These are phyloP conservation scores for Cicer yamashitae DNA, from an alignment of 306 rosid genomes.

Conservation along the genomic window DNA sequence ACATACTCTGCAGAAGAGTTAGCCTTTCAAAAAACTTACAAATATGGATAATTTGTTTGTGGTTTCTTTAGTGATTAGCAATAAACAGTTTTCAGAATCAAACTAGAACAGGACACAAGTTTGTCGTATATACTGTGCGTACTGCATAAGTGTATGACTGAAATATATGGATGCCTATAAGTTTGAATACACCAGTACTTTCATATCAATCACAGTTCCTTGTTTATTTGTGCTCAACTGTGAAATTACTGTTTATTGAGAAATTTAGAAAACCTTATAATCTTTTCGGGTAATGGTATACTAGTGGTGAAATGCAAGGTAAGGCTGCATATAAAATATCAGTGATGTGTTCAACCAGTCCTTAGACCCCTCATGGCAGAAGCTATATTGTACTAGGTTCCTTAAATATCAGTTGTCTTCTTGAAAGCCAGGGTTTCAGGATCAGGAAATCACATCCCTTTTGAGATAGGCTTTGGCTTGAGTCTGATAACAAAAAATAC, in stretches of 20 bases:
- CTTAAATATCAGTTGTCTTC: background rate
- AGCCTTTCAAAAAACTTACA: slow-evolving; percentile 20
- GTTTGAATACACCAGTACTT: slow-evolving; percentile 30
- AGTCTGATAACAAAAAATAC: slow-evolving; percentile 31
- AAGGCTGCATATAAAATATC: background rate
- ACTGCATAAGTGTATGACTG: background rate
- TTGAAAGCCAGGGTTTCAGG: slow-evolving; percentile 19
- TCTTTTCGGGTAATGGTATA: slow-evolving; percentile 20
- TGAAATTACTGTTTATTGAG: slow-evolving; percentile 19
- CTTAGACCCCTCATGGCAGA: background rate
- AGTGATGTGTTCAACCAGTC: background rate
- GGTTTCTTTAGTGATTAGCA: background rate
- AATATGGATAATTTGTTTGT: slow-evolving; percentile 10
- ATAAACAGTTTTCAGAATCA: slow-evolving; percentile 15
- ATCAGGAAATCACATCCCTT: slow-evolving; percentile 7
- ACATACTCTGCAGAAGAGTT: slow-evolving; percentile 24
- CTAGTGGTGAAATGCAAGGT: background rate
- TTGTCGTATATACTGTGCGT: slow-evolving; percentile 5
- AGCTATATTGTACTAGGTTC: background rate
- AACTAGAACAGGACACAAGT: slow-evolving; percentile 20
- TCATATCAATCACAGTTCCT: slow-evolving; percentile 4
- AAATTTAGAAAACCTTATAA: slow-evolving; percentile 32
- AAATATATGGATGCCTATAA: background rate
- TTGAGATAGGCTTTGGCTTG: slow-evolving; percentile 23
- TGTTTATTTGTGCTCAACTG: slow-evolving; percentile 22